Evolutionary conservation across 2,329 filamentous ascomycete genomes (phyloP), one percentile per base, ranked within the genome.

Genomic region (Ophiostoma quercus): DNA sequence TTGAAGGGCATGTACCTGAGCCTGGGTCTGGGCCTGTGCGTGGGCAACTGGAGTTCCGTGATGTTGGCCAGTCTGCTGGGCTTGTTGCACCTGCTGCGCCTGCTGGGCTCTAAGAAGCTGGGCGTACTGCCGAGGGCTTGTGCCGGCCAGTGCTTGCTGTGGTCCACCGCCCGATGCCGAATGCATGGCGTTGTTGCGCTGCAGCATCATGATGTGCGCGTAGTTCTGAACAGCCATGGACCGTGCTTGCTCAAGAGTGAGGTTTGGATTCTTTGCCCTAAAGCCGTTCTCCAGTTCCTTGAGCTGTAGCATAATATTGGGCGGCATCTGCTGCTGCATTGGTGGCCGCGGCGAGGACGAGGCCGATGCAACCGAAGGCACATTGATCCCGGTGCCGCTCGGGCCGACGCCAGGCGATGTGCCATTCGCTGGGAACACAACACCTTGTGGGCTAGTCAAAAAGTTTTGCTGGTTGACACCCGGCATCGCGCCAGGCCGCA

Each of bases 51-150:
- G 63, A 70, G 76, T 32, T 74, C 87, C 87, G 71, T 87, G 85
- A n/a, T 72, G 70, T 51, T 70, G 68, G 14, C 65, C 69, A 12
- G 67, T 57, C 71, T 73, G 70, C 54, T 70, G 68, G 25, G 60
- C 69, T 19, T 66, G 57, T 70, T 82, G 82, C 37, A 81, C 80
- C 72, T 86, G 84, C 72, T 69, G 66, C 0, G 71, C 71, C 57
- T 87, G 85, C 73, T 87, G 85, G 54, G 85, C 84, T 63, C 85
- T 79, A 9, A 88, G 80, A 43, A 87, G 78, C 70, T 86, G 85
- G 1, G 85, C 85, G 74, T 88, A 87, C 72, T 88, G 85, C 57
- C 87, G 85, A 37, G 85, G 85, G 70, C 83, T 85, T 1, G 83
- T 83, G 22, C 80, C 79, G 0, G 81, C 78, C 67, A 84, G 80